phyloP scores from a whole-genome alignment of 2,329 filamentous ascomycete species.

The Colletotrichum acutatum region DNA sequence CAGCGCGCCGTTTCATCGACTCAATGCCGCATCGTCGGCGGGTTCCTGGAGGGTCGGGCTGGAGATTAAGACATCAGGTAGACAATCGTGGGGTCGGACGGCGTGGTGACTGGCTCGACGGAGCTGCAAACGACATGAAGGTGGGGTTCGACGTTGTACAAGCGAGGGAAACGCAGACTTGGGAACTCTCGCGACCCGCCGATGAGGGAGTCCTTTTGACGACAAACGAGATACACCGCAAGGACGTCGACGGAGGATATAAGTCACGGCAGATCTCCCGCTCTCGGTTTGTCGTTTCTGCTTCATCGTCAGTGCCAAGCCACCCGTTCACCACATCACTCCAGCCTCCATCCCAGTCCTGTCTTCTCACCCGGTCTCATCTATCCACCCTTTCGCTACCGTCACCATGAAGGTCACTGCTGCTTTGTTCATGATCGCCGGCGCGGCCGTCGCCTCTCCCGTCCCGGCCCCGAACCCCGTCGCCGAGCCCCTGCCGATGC shows the following conservation, averaged over 20 bases:
- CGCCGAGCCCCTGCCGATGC: conserved; percentile 34
- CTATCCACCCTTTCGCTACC: not conserved
- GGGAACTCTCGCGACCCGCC: conserved; percentile 19
- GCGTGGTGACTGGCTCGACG: conserved; percentile 23
- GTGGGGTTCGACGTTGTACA: conserved; percentile 3
- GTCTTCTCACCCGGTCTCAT: not conserved
- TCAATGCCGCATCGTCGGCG: conserved; percentile 19
- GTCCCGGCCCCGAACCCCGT: conserved; percentile 32
- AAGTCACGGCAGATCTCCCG: conserved; percentile 31
- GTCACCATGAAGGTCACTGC: conserved; percentile 37
- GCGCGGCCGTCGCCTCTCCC: conserved; percentile 39
- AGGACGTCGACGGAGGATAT: conserved; percentile 21
- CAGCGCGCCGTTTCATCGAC: conserved; percentile 24
- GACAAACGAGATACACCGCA: conserved; percentile 13
- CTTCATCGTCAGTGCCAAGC: conserved; percentile 25
- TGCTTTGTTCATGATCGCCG: conserved; percentile 36
- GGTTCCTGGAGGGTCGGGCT: conserved; percentile 30
- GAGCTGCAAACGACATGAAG: not conserved
- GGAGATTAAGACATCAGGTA: conserved; percentile 26
- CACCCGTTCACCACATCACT: conserved; percentile 11
- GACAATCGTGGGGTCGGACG: conserved; percentile 30
- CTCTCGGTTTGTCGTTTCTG: not conserved
- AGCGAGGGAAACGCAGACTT: conserved; percentile 14
- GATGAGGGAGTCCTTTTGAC: not conserved
- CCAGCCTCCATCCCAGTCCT: conserved; percentile 9